These are phyloP conservation scores for Acacia acuminata DNA, from an alignment of 306 rosid genomes.

Conservation along the genomic window DNA sequence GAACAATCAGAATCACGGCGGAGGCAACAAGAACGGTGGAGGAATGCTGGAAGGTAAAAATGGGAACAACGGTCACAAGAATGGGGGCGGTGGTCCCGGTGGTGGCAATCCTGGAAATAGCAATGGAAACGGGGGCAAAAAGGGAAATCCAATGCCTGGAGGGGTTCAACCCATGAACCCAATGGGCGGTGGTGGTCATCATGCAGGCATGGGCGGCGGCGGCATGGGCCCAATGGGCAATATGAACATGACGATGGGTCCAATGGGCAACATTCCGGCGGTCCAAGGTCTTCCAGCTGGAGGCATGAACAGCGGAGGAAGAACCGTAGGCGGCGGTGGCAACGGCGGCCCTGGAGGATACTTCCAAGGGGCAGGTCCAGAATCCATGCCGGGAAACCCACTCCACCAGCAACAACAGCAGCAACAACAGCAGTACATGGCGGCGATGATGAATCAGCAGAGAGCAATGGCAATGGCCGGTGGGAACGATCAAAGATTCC, in stretches of 20 bases:
- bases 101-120: slow-evolving; percentile 32
- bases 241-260: too few relatives aligned
- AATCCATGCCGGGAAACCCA: slow-evolving; percentile 56
- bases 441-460: slow-evolving; percentile 81
- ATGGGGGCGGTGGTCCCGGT: neutral
- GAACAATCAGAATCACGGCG: slow-evolving; percentile 33
- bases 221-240: slow-evolving; percentile 45
- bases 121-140: slow-evolving; percentile 34
- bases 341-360: slow-evolving; percentile 36
- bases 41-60: neutral
- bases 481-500: slow-evolving; percentile 62
- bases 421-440: slow-evolving; percentile 45
- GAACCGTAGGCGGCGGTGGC: neutral
- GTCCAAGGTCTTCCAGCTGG: slow-evolving; percentile 84
- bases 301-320: slow-evolving; percentile 40
- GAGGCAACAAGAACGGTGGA: slow-evolving; percentile 29
- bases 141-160: slow-evolving; percentile 42
- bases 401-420: slow-evolving; percentile 66
- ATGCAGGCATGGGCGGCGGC: slow-evolving; percentile 31
- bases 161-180: slow-evolving; percentile 42
- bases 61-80: slow-evolving; percentile 35
- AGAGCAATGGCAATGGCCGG: slow-evolving; percentile 40
- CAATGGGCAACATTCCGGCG: slow-evolving; percentile 42
- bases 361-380: slow-evolving; percentile 55
- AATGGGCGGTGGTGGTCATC: slow-evolving; percentile 10